Evolutionary conservation across 306 rosid genomes (phyloP).

Genomic region (Sphenostylis stenocarpa): DNA sequence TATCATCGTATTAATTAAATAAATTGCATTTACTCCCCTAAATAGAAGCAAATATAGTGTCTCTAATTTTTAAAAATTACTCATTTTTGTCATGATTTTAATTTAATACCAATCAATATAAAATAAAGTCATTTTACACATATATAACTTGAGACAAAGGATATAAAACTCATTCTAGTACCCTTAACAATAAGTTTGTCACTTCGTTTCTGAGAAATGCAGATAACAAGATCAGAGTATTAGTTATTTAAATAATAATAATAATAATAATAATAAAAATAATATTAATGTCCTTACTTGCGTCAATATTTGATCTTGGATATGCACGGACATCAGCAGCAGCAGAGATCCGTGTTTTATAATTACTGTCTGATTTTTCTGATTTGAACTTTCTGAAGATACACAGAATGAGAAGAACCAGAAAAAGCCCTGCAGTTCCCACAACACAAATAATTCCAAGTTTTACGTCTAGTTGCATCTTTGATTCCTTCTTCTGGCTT

Average conservation of each 20-base stretch:
- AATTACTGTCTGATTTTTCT: conserved; percentile 24
- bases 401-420: conserved; percentile 47
- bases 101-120: no score
- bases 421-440: conserved; percentile 40
- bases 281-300: conserved; percentile 52
- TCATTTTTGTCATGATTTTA: no score
- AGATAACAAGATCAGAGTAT: no score
- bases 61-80: no score
- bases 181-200: no score
- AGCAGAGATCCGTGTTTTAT: conserved; percentile 30
- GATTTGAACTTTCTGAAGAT: conserved; percentile 42
- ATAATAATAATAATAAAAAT: not conserved
- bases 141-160: no score
- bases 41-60: no score
- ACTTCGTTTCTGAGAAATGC: no score
- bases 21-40: no score
- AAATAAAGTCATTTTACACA: no score
- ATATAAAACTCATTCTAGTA: no score
- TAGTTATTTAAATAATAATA: not conserved
- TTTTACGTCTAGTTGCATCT: conserved; percentile 42
- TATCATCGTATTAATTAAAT: not conserved
- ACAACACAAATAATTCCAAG: conserved; percentile 58
- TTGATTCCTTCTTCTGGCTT: conserved; percentile 33
- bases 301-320: conserved; percentile 42
- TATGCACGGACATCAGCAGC: conserved; percentile 32